Evolutionary conservation across 306 rosid species (phyloP), one percentile per base, ranked within the genome.

Genomic region (Casuarina glauca): DNA sequence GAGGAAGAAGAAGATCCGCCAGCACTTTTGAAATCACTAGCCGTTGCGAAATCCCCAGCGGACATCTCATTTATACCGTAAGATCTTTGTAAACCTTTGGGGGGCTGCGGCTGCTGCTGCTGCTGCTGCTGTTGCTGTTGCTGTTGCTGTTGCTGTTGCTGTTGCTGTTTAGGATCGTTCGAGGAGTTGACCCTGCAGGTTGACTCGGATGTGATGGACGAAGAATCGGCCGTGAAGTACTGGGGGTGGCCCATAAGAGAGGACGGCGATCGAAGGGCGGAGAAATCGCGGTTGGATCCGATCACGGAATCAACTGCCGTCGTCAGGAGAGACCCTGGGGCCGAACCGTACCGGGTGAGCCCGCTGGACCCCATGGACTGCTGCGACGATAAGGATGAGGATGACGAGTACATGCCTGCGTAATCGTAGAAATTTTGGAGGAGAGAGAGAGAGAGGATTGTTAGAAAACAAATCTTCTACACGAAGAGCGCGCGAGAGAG

Each of bases 301-400:
- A 93, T 80, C n/a, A 93, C 80, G 2, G 93, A 90, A 45, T 93
- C 93, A 10, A 93, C 90, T 35, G 91, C 88, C 53, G 82, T 67
- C 16, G 80, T 76, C 0, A 91, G 86, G 62, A 93, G 89, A 70
- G 97, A 89, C 15, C 97, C 86, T 0, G 94, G 94, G 0, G 97
- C 97, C 0, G 97, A 91, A 26, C 86, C 93, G 70, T 91, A 91
- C 19, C 97, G 91, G 12, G 94, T 88, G 39, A 93, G 82, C 1
- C 93, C 91, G 0, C 75, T 16, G 36, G 79, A 80, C 13, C 76
- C 79, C 75, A 83, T 69, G 74, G 90, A 78, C 11, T 78, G 82
- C 46, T 74, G 89, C 15, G 87, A 74, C 0, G 92, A 82, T 17
- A 86, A 70, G 0, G 97, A 84, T 0, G 90, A 74, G 0, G 93